These are phyloP conservation scores for Tetradesmus obliquus DNA, from an alignment of 139 green algal genomes.

Conservation along the genomic window DNA sequence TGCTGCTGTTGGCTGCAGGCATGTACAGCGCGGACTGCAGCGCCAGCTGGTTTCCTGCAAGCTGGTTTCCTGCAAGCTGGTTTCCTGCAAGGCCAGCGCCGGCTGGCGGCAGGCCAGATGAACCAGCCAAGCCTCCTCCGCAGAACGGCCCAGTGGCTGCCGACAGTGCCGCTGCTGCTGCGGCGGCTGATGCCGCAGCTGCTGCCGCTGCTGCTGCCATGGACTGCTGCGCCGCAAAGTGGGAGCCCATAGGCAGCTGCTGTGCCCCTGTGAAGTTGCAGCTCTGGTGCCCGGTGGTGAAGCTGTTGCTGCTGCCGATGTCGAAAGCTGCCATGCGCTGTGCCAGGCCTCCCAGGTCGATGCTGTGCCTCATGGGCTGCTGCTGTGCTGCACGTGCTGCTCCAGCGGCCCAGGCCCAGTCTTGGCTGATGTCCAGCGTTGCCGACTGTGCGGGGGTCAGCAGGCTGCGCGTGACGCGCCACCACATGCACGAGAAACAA, in stretches of 20 bases:
- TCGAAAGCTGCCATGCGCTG: background rate
- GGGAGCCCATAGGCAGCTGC: background rate
- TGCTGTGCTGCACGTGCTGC: background rate
- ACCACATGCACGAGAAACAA: too few relatives aligned
- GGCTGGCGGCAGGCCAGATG: background rate
- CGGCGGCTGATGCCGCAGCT: background rate
- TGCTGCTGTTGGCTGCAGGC: background rate
- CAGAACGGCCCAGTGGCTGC: background rate
- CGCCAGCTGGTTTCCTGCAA: background rate
- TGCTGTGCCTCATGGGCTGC: slow-evolving; percentile 32
- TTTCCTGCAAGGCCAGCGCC: background rate
- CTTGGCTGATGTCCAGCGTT: background rate
- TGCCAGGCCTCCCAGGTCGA: slow-evolving; percentile 31
- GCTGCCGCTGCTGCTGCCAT: background rate
- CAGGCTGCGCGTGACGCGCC: background rate
- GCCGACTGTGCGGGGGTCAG: background rate
- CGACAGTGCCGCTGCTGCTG: background rate
- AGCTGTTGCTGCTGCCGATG: background rate
- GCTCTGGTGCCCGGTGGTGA: background rate
- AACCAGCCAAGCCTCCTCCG: background rate
- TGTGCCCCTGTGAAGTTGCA: background rate
- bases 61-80: background rate
- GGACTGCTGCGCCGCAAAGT: background rate
- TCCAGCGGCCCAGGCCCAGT: slow-evolving; percentile 14
- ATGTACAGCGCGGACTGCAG: slow-evolving; percentile 11